These are phyloP conservation scores for Linnemannia hyalina DNA, from an alignment of 192 early-diverging fungal genomes.

Conservation along the genomic window DNA sequence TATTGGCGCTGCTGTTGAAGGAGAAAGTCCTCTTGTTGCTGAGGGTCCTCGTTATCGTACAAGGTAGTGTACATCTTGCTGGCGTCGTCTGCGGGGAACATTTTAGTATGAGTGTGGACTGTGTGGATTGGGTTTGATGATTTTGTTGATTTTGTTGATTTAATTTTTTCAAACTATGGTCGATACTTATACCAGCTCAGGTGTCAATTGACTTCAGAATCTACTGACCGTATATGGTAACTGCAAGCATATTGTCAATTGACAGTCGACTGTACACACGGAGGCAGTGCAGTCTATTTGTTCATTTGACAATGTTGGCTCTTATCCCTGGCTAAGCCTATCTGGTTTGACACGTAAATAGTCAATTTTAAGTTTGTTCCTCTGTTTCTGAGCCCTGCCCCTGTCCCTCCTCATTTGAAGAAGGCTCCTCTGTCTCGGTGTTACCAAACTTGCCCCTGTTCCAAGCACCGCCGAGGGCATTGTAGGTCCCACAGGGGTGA, in stretches of 20 bases:
- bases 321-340: too few species aligned
- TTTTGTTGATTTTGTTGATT: background rate
- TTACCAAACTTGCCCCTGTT: too few species aligned
- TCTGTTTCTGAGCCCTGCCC: too few species aligned
- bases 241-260: background rate
- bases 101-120: background rate
- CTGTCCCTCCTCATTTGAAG: too few species aligned
- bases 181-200: background rate
- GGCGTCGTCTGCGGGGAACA: conserved; percentile 15
- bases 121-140: background rate
- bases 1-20: conserved; percentile 12
- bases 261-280: background rate
- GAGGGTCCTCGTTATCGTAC: conserved; percentile 23
- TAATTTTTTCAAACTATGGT: background rate
- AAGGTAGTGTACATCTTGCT: conserved; percentile 46
- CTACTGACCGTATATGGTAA: background rate
- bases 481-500: too few species aligned
- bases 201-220: background rate
- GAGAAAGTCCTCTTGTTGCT: conserved; percentile 24
- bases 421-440: too few species aligned
- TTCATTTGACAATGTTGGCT: too few species aligned
- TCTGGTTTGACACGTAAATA: too few species aligned
- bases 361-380: too few species aligned
- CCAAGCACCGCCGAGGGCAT: background rate
- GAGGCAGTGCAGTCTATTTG: background rate